Conservation (phyloP, 179 eudicot species). For the Silene coronaria region DNA sequence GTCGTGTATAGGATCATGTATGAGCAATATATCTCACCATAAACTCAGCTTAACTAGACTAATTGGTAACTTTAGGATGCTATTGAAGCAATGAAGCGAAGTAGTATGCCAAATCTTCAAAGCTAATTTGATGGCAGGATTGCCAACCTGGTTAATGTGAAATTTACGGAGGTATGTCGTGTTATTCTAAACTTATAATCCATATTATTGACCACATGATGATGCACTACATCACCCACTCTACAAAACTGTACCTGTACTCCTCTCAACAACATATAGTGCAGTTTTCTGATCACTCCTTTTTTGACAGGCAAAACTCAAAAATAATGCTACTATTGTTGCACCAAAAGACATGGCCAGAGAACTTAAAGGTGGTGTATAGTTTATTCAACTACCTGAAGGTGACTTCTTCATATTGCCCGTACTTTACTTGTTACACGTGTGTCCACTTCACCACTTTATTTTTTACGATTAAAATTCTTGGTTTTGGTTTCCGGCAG, state of each 20-base stretch:
- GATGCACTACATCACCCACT: constrained; percentile 1
- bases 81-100: neutral
- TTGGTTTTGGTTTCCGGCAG: constrained; percentile 12
- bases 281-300: constrained; percentile 6
- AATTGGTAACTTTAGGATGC: neutral
- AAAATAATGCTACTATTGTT: neutral
- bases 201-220: neutral
- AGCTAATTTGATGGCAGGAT: neutral
- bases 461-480: neutral
- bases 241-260: neutral
- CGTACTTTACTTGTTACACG: constrained; percentile 17
- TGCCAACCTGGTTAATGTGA: neutral
- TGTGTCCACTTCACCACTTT: constrained; percentile 19
- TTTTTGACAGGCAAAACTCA: constrained; percentile 7
- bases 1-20: too few species aligned
- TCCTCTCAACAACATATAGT: neutral
- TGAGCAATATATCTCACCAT: too few species aligned
- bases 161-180: neutral
- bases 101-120: neutral
- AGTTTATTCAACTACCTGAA: constrained; percentile 19
- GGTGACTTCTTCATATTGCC: constrained; percentile 14
- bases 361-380: constrained; percentile 15
- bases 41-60: neutral
- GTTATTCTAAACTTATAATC: neutral
- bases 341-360: constrained; percentile 8